phyloP scores from a whole-genome alignment of 2,329 filamentous ascomycete species.

The Emergomyces pasteurianus region DNA sequence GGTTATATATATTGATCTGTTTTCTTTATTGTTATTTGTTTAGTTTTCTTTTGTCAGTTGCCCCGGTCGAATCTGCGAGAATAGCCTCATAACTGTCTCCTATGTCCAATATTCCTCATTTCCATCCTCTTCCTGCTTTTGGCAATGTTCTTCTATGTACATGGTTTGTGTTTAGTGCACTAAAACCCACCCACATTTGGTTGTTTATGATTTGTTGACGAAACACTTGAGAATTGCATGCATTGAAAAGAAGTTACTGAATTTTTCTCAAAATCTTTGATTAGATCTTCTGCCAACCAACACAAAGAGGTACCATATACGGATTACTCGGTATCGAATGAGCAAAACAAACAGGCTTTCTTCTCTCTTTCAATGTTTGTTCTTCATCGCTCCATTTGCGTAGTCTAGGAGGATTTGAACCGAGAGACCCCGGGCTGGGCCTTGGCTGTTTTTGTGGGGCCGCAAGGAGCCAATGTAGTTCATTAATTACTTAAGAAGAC shows the following conservation, averaged over 20 bases:
- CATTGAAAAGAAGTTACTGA: neutral
- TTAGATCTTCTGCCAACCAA: neutral
- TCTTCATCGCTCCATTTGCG: too few relatives aligned
- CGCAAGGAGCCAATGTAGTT: too few relatives aligned
- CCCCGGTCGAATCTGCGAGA: conserved; percentile 4
- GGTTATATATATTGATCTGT: neutral
- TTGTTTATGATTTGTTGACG: neutral
- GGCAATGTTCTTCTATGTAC: conserved; percentile 1
- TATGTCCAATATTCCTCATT: conserved; percentile 4
- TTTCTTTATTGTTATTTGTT: neutral
- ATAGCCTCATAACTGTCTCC: conserved; percentile 6
- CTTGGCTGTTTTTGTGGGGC: too few relatives aligned
- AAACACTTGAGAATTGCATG: neutral
- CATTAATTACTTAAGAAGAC: too few relatives aligned
- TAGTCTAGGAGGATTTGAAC: too few relatives aligned
- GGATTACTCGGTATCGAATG: neutral
- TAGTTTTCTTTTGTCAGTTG: neutral
- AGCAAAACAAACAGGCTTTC: too few relatives aligned
- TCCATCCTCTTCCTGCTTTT: conserved; percentile 12
- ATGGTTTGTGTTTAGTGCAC: conserved; percentile 1
- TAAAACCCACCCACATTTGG: neutral
- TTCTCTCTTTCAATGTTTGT: too few relatives aligned
- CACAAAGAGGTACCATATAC: neutral
- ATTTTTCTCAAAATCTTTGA: neutral
- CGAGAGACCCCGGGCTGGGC: too few relatives aligned